These are phyloP conservation scores for Boletus smithii DNA, from an alignment of 1,284 basidiomycete species.

Conservation along the genomic window DNA sequence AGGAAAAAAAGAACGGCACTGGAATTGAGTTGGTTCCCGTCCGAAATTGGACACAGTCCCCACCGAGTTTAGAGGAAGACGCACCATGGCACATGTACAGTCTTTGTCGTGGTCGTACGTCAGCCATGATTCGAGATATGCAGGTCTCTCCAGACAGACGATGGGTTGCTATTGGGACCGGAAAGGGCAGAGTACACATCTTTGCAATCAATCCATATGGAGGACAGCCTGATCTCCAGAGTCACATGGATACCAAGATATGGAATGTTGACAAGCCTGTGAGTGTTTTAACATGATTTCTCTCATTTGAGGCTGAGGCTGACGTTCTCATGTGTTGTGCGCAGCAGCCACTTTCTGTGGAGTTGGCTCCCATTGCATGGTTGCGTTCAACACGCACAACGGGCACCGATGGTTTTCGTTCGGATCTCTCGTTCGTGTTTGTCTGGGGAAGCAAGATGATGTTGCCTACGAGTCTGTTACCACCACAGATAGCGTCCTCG, in stretches of 20 bases:
- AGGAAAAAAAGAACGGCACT: constrained; percentile 10
- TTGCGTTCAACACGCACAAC: constrained; percentile 42
- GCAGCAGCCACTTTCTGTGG: constrained; percentile 52
- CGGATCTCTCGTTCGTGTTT: constrained; percentile 56
- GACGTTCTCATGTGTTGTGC: background rate
- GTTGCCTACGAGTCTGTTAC: constrained; percentile 42
- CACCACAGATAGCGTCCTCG: constrained; percentile 33
- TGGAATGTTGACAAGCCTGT: constrained; percentile 54
- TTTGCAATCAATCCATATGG: constrained; percentile 78
- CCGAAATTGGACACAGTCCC: constrained; percentile 2
- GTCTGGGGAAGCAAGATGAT: constrained; percentile 37
- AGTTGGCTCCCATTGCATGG: constrained; percentile 56
- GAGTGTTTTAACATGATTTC: constrained; percentile 29
- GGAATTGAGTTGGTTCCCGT: constrained; percentile 5
- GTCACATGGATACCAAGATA: constrained; percentile 60
- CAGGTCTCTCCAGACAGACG: constrained; percentile 61
- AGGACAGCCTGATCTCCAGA: constrained; percentile 60
- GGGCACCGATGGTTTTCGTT: constrained; percentile 33
- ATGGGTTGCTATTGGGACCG: constrained; percentile 69
- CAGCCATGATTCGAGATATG: constrained; percentile 58
- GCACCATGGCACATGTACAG: constrained; percentile 64
- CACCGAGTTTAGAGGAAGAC: constrained; percentile 18
- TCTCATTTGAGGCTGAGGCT: background rate
- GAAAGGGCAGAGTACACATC: constrained; percentile 65
- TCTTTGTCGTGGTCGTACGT: constrained; percentile 68